These are phyloP conservation scores for Spiraea crenata DNA, from an alignment of 331 rosid genomes.

Conservation along the genomic window DNA sequence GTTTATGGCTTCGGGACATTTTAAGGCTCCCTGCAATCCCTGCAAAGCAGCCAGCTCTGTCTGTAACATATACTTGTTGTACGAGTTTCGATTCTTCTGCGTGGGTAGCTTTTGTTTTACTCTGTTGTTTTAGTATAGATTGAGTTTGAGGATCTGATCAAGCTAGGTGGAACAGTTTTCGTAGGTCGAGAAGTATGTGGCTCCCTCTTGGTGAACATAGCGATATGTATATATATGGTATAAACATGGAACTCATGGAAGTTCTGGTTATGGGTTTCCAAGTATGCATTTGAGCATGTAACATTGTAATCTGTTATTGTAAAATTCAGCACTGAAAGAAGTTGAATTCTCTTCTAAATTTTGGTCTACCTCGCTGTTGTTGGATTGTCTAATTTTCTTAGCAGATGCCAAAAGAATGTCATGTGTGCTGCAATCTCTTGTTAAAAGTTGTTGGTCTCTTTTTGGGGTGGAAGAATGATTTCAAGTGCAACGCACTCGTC, in stretches of 20 bases:
- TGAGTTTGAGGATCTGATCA: constrained; percentile 17
- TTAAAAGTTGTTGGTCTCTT: background rate
- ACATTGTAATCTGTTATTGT: background rate
- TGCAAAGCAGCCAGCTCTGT: constrained; percentile 29
- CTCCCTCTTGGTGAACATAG: constrained; percentile 21
- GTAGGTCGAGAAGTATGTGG: background rate
- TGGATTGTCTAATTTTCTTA: background rate
- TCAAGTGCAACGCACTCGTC: background rate
- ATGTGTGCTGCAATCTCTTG: too few species aligned
- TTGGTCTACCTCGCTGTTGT: background rate
- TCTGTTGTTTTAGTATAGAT: constrained; percentile 21
- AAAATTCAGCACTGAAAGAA: background rate
- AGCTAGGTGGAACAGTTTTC: constrained; percentile 29
- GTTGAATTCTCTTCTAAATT: background rate
- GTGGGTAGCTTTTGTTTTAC: constrained; percentile 7
- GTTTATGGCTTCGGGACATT: constrained; percentile 48
- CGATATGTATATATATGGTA: background rate
- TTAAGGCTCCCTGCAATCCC: constrained; percentile 51
- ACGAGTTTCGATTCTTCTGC: background rate
- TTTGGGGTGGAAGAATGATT: background rate
- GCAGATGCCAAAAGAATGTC: too few species aligned
- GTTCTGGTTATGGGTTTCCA: background rate
- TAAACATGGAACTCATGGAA: background rate
- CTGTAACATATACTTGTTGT: constrained; percentile 28
- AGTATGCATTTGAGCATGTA: background rate